Evolutionary conservation across 1,284 basidiomycete genomes (phyloP).

Genomic region (Apiotrichum gracile): DNA sequence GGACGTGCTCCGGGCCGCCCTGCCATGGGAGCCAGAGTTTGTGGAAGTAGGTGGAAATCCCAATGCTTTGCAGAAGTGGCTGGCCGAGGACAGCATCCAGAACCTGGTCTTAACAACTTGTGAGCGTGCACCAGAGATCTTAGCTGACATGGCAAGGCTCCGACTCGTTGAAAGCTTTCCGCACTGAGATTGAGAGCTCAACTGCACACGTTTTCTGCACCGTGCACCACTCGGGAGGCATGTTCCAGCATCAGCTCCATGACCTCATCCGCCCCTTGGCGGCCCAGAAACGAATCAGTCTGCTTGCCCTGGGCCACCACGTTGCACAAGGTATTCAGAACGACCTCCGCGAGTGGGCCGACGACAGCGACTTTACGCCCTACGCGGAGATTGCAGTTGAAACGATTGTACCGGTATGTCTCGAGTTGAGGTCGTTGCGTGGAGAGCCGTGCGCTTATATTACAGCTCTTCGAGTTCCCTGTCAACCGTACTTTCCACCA

Average conservation of each 20-base stretch:
- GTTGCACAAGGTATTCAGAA: neutral
- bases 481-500: neutral
- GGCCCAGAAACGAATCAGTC: neutral
- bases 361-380: neutral
- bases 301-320: slow-evolving; percentile 3
- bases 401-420: slow-evolving; percentile 1
- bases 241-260: neutral
- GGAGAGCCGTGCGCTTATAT: neutral
- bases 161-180: neutral
- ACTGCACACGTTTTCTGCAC: slow-evolving; percentile 5
- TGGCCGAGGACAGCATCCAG: neutral
- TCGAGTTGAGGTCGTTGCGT: no score
- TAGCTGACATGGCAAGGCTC: neutral
- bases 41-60: neutral
- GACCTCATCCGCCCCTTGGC: neutral
- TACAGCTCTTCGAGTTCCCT: slow-evolving; percentile 1
- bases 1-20: neutral
- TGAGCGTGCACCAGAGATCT: neutral
- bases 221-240: slow-evolving; percentile 4
- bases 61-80: neutral
- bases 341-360: slow-evolving; percentile 4
- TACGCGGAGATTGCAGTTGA: neutral
- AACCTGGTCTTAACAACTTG: slow-evolving; percentile 6
- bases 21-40: slow-evolving; percentile 1
- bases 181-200: neutral